phyloP scores from a whole-genome alignment of 2,329 filamentous ascomycete genomes.

The Zarea fungicola region DNA sequence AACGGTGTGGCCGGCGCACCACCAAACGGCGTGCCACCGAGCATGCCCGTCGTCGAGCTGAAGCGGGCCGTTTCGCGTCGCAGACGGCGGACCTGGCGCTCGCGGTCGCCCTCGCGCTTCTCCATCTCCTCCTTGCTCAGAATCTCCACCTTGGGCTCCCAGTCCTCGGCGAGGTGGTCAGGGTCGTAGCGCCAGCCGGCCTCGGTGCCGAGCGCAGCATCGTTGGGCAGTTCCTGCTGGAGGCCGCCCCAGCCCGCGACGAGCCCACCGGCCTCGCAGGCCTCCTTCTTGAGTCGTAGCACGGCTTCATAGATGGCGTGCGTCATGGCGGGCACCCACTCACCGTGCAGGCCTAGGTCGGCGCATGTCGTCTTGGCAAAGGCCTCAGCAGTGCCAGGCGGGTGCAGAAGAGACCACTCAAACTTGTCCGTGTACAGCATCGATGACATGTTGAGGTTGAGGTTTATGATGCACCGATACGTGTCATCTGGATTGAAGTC shows the following conservation, averaged over 20 bases:
- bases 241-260: slow-evolving; percentile 64
- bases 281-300: slow-evolving; percentile 88
- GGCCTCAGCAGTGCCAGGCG: slow-evolving; percentile 82
- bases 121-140: slow-evolving; percentile 96
- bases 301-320: slow-evolving; percentile 97
- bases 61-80: slow-evolving; percentile 89
- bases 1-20: slow-evolving; percentile 24
- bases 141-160: slow-evolving; percentile 76
- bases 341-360: slow-evolving; percentile 80
- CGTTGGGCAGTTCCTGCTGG: slow-evolving; percentile 72
- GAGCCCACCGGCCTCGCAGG: slow-evolving; percentile 84
- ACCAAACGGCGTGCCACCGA: slow-evolving; percentile 61
- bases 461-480: slow-evolving; percentile 84
- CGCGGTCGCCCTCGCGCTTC: slow-evolving; percentile 89
- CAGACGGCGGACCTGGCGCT: slow-evolving; percentile 80
- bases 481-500: slow-evolving; percentile 87
- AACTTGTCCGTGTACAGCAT: slow-evolving; percentile 95
- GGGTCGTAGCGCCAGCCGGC: slow-evolving; percentile 96
- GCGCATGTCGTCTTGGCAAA: slow-evolving; percentile 92
- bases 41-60: slow-evolving; percentile 77
- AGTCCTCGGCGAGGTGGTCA: slow-evolving; percentile 77
- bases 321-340: slow-evolving; percentile 92
- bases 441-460: slow-evolving; percentile 89
- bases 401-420: slow-evolving; percentile 92
- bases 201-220: slow-evolving; percentile 73